Percentiles rank a stretch among this genome's conserved stretches.
Evolutionary conservation across 2,329 filamentous ascomycete genomes (phyloP).

Genomic region (Hymenoscyphus albidus): DNA sequence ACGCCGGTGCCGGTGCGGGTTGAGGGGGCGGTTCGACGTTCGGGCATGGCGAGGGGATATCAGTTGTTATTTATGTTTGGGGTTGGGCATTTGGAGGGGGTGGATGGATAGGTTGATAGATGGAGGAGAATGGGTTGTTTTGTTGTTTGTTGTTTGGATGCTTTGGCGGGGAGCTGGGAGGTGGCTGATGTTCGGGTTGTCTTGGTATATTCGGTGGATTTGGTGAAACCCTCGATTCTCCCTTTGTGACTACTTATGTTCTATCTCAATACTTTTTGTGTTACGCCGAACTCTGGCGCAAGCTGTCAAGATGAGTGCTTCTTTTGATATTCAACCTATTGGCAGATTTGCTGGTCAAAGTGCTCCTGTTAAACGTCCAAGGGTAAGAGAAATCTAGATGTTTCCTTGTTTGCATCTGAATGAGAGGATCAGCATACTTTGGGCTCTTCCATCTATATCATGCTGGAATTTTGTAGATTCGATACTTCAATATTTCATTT

Average conservation of each 20-base stretch:
- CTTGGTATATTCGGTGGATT: background rate
- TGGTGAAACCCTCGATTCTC: background rate
- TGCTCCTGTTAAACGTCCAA: constrained; percentile 70
- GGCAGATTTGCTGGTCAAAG: constrained; percentile 63
- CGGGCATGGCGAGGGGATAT: constrained; percentile 25
- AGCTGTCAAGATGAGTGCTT: constrained; percentile 25
- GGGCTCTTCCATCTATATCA: background rate
- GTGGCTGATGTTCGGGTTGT: constrained; percentile 13
- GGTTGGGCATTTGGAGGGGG: background rate
- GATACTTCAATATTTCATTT: no score
- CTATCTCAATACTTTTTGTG: background rate
- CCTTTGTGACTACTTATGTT: constrained; percentile 1
- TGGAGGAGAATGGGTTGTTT: background rate
- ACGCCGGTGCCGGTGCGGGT: constrained; percentile 31
- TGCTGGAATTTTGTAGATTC: background rate
- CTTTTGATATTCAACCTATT: constrained; percentile 66
- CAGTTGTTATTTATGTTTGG: background rate
- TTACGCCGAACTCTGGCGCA: background rate
- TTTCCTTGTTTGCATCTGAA: background rate
- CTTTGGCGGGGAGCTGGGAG: constrained; percentile 7
- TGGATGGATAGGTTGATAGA: background rate
- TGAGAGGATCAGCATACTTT: background rate
- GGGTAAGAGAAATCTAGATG: constrained; percentile 43
- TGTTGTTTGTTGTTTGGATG: constrained; percentile 7
- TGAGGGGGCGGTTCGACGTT: constrained; percentile 26